These are phyloP conservation scores for Tylopilus cervinicoccineus DNA, from an alignment of 768 basidiomycete genomes.

Conservation along the genomic window DNA sequence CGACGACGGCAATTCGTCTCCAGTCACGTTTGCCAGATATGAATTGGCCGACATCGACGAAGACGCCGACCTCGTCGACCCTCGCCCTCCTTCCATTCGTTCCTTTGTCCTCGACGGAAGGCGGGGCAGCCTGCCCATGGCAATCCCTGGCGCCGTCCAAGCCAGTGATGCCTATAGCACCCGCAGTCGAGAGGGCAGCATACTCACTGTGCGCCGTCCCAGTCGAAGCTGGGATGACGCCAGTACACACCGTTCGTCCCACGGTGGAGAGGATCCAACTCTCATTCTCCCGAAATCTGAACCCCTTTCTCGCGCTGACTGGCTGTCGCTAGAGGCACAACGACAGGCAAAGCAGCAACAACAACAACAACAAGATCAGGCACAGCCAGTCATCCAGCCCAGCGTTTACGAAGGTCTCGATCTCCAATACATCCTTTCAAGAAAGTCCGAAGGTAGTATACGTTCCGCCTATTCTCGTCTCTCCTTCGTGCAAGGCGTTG, in stretches of 20 bases:
- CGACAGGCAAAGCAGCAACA: slow-evolving; percentile 20
- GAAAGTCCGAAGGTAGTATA: slow-evolving; percentile 31
- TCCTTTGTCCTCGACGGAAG: slow-evolving; percentile 27
- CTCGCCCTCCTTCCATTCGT: slow-evolving; percentile 25
- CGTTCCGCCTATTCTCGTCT: slow-evolving; percentile 28
- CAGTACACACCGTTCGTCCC: slow-evolving; percentile 17
- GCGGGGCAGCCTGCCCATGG: slow-evolving; percentile 59
- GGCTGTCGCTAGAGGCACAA: slow-evolving; percentile 49
- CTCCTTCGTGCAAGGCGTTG: slow-evolving; percentile 14
- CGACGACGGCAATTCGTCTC: slow-evolving; percentile 36
- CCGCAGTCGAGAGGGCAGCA: slow-evolving; percentile 54
- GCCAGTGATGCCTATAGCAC: slow-evolving; percentile 21
- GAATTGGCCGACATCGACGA: slow-evolving; percentile 32
- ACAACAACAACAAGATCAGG: not conserved
- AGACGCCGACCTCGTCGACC: slow-evolving; percentile 27
- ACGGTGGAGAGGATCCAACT: slow-evolving; percentile 18
- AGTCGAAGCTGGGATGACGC: slow-evolving; percentile 59
- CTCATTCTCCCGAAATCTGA: slow-evolving; percentile 46
- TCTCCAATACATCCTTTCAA: slow-evolving; percentile 39
- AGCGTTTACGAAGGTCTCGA: slow-evolving; percentile 39
- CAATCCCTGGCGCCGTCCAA: slow-evolving; percentile 42
- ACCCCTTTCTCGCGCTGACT: slow-evolving; percentile 40
- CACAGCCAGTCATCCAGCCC: not conserved
- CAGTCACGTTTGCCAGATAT: slow-evolving; percentile 39
- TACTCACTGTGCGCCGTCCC: slow-evolving; percentile 54